Evolutionary conservation across 257 asterid species (phyloP), one percentile per base, ranked within the genome.

Genomic region (Solanum virginianum): DNA sequence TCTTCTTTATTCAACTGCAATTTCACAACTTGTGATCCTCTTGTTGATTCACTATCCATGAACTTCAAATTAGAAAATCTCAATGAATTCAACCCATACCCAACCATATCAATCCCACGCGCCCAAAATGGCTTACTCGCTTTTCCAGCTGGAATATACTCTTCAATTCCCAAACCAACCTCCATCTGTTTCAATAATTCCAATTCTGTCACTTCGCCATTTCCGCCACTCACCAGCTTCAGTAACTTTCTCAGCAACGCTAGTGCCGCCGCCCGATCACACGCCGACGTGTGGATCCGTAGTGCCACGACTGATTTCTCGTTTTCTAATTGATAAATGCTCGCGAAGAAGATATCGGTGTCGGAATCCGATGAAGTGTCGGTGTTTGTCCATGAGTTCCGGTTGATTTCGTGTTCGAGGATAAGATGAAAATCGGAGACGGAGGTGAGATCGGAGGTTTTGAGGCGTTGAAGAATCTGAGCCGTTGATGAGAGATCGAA

Each of bases 71-170:
- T 94, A 0, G 94, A 59, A 75, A 94, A 80, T 89, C 98, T 90
- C 13, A 95, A 87, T 8, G 96, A 92, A 87, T 96, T 96, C 86
- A 96, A 86, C 16, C 98, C 90, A 86, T 92, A 94, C 0, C 98
- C 98, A 13, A 95, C 85, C 95, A 95, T 90, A 83, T 96, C 98
- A 45, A 93, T 85, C 51, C 98, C 99, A 26, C 98, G 91, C 4
- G 97, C 98, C 99, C 99, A 96, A 84, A 96, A 86, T 7, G 95
- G 92, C 85, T 95, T 96, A 45, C 85, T 89, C 26, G 90, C 98
- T 84, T 89, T 89, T 63, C 96, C 98, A 66, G 65, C 43, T 4
- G 98, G 98, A 79, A 96, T 86, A 62, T 84, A 92, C 8, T 92
- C 98, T 86, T 96, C 99, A 63, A 96, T 89, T 57, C 88, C 93